phyloP scores from a whole-genome alignment of 352 stramenopile species.

The Pythium scleroteichum region DNA sequence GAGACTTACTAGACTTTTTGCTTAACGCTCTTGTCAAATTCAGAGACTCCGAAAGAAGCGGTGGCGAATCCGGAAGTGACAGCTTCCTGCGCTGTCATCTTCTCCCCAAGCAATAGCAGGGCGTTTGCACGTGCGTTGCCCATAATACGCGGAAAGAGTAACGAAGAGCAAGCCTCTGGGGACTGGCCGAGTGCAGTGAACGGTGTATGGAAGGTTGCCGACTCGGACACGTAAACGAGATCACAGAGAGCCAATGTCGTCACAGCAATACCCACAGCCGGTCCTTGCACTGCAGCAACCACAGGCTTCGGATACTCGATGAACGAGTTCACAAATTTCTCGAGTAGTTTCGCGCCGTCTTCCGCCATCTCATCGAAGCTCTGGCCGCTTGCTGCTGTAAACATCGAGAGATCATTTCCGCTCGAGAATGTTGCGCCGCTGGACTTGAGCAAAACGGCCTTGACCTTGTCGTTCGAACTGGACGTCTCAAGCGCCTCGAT shows the following conservation, averaged over 20 bases:
- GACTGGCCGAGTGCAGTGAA: conserved; percentile 90
- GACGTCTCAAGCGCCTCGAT: conserved; percentile 67
- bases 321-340: conserved; percentile 75
- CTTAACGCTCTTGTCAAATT: conserved; percentile 64
- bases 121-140: conserved; percentile 85
- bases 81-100: conserved; percentile 67
- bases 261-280: conserved; percentile 87
- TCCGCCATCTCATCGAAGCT: conserved; percentile 63
- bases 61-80: conserved; percentile 50
- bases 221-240: conserved; percentile 87
- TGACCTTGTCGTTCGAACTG: conserved; percentile 62
- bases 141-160: conserved; percentile 87
- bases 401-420: conserved; percentile 88
- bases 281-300: conserved; percentile 88
- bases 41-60: conserved; percentile 48
- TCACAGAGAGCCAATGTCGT: conserved; percentile 90
- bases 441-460: conserved; percentile 87
- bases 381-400: conserved; percentile 53
- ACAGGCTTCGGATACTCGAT: conserved; percentile 90
- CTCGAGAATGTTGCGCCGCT: conserved; percentile 88
- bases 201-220: conserved; percentile 89
- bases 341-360: conserved; percentile 51
- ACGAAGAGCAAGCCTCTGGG: conserved; percentile 90
- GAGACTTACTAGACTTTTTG: conserved; percentile 60
- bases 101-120: conserved; percentile 86